Percentiles rank a stretch among this genome's conserved stretches.
Conservation (phyloP, 1,139 yeast genomes). For the Geotrichum phurueaensis region DNA sequence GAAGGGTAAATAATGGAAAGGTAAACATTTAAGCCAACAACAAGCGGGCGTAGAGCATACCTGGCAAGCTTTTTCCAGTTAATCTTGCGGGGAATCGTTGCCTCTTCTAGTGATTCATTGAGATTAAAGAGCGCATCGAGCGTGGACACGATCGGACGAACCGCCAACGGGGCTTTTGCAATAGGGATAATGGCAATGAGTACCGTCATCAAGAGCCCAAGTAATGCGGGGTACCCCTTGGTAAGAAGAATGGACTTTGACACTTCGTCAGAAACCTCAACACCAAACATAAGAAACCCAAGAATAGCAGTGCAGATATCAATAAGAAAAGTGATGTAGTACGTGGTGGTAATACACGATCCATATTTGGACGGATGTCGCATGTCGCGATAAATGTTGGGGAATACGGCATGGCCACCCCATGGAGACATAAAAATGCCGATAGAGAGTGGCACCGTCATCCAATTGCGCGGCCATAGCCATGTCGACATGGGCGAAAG, state of each 20-base stretch:
- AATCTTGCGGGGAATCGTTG: constrained; percentile 6
- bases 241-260: constrained; percentile 69
- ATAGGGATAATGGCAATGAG: constrained; percentile 77
- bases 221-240: constrained; percentile 65
- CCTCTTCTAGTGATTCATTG: constrained; percentile 27
- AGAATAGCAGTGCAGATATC: constrained; percentile 72
- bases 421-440: constrained; percentile 83
- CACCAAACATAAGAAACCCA: constrained; percentile 87
- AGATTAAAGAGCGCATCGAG: constrained; percentile 44
- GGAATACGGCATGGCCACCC: constrained; percentile 88
- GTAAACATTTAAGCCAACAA: constrained; percentile 41
- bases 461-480: constrained; percentile 47
- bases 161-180: constrained; percentile 81
- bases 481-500: constrained; percentile 44
- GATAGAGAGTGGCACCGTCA: constrained; percentile 52
- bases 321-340: constrained; percentile 60
- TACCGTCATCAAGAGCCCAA: constrained; percentile 57
- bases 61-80: constrained; percentile 13
- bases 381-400: constrained; percentile 76
- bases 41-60: constrained; percentile 35
- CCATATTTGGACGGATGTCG: constrained; percentile 58
- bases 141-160: constrained; percentile 79
- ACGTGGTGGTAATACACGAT: constrained; percentile 49
- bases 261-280: constrained; percentile 65
- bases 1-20: constrained; percentile 61